phyloP scores from a whole-genome alignment of 2,329 filamentous ascomycete genomes.

The Microcyclospora tardicrescens region DNA sequence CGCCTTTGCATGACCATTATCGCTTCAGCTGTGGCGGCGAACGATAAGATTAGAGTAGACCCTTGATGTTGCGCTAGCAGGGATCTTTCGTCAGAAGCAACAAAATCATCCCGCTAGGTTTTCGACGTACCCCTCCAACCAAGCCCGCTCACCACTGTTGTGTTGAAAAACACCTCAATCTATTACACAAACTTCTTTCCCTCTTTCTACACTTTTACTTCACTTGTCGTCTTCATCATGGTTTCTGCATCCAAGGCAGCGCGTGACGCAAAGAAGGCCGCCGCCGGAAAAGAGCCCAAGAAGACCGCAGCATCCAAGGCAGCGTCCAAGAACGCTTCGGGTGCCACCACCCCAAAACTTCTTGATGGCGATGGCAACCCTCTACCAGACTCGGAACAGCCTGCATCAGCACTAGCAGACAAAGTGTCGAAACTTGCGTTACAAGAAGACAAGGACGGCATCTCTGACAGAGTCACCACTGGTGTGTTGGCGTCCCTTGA shows the following conservation, averaged over 20 bases:
- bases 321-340: slow-evolving; percentile 51
- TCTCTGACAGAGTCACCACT: slow-evolving; percentile 96
- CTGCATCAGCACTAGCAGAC: slow-evolving; percentile 51
- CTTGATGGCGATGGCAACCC: slow-evolving; percentile 44
- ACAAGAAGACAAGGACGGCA: slow-evolving; percentile 90
- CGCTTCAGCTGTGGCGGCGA: too few species aligned
- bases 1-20: too few species aligned
- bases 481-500: slow-evolving; percentile 81
- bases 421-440: slow-evolving; percentile 80
- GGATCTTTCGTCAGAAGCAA: too few species aligned
- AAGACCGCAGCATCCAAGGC: slow-evolving; percentile 62
- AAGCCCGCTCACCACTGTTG: too few species aligned
- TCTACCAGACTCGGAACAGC: slow-evolving; percentile 45
- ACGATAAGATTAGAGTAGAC: too few species aligned
- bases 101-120: too few species aligned
- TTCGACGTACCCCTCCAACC: too few species aligned
- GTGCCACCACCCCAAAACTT: slow-evolving; percentile 44
- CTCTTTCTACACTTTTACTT: too few species aligned
- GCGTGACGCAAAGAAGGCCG: slow-evolving; percentile 52
- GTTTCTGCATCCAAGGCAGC: slow-evolving; percentile 58
- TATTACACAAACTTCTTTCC: too few species aligned
- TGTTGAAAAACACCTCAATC: too few species aligned
- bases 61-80: too few species aligned
- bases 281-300: slow-evolving; percentile 59
- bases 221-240: slow-evolving; percentile 31